Evolutionary conservation across 495 filamentous ascomycete species (phyloP).

Genomic region (Aspergillus kassunensis): DNA sequence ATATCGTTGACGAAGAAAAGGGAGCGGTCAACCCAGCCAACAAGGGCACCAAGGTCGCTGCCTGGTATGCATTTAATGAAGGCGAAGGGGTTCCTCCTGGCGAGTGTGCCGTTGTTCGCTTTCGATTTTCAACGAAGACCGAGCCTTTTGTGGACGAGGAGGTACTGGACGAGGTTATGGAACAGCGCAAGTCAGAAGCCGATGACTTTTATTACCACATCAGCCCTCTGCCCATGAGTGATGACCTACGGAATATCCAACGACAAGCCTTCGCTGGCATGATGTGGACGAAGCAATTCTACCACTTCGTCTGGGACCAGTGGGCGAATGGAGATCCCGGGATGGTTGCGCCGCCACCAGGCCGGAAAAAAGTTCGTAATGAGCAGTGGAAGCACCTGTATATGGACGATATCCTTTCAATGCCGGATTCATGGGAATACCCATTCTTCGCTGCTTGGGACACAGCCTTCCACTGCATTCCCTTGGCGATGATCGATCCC

Average conservation of each 20-base stretch:
- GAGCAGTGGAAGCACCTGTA: slow-evolving; percentile 88
- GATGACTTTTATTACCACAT: slow-evolving; percentile 95
- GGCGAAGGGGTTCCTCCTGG: slow-evolving; percentile 80
- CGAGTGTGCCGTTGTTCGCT: slow-evolving; percentile 92
- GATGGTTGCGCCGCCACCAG: slow-evolving; percentile 77
- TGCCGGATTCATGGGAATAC: slow-evolving; percentile 99
- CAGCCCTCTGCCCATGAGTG: slow-evolving; percentile 89
- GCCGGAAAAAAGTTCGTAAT: slow-evolving; percentile 78
- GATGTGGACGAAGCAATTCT: slow-evolving; percentile 98
- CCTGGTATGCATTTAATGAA: slow-evolving; percentile 90
- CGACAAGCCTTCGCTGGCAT: slow-evolving; percentile 91
- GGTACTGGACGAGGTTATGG: slow-evolving; percentile 84
- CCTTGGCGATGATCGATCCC: slow-evolving; percentile 92
- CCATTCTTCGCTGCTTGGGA: slow-evolving; percentile 99
- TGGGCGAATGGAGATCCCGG: slow-evolving; percentile 80
- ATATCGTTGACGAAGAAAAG: slow-evolving; percentile 79
- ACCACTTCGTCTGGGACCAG: slow-evolving; percentile 94
- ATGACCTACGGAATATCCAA: slow-evolving; percentile 92
- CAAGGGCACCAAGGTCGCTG: slow-evolving; percentile 82
- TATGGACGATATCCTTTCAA: slow-evolving; percentile 89
- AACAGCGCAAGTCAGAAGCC: slow-evolving; percentile 77
- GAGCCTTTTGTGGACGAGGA: slow-evolving; percentile 85
- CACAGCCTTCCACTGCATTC: slow-evolving; percentile 93
- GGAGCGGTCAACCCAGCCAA: slow-evolving; percentile 74
- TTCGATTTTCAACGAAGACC: slow-evolving; percentile 72